These are phyloP conservation scores for Plantago elongata DNA, from an alignment of 257 asterid species.

Conservation along the genomic window DNA sequence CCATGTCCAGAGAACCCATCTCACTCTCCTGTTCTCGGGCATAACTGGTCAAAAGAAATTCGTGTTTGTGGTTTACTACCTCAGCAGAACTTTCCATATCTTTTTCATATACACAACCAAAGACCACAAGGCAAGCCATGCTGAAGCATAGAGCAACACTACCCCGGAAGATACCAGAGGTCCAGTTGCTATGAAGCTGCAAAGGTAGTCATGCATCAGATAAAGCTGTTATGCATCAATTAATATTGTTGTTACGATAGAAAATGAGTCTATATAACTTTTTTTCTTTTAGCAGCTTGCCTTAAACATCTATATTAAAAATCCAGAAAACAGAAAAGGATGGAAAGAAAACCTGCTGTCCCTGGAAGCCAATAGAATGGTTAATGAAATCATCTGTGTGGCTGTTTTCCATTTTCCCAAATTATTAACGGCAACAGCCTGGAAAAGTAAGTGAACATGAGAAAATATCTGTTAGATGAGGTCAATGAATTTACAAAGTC, in stretches of 20 bases:
- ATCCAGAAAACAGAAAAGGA: constrained; percentile 10
- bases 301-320: constrained; percentile 9
- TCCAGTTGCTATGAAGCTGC: constrained; percentile 56
- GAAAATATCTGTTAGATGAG: constrained; percentile 4
- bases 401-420: constrained; percentile 99
- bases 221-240: neutral
- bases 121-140: constrained; percentile 85
- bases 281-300: too few species aligned
- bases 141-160: constrained; percentile 63
- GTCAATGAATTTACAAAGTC: constrained; percentile 7
- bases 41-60: constrained; percentile 5
- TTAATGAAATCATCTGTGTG: constrained; percentile 85
- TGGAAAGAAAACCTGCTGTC: constrained; percentile 60
- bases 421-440: constrained; percentile 97
- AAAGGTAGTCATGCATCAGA: constrained; percentile 22
- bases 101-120: constrained; percentile 62
- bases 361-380: constrained; percentile 78
- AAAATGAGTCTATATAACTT: neutral
- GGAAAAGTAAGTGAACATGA: constrained; percentile 9
- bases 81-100: constrained; percentile 63
- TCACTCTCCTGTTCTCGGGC: constrained; percentile 17
- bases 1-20: constrained; percentile 19
- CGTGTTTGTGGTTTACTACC: constrained; percentile 28
- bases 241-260: neutral
- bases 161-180: constrained; percentile 59